Evolutionary conservation across 2,329 filamentous ascomycete species (phyloP), one percentile per base, ranked within the genome.

Genomic region (Epichloe sp.): DNA sequence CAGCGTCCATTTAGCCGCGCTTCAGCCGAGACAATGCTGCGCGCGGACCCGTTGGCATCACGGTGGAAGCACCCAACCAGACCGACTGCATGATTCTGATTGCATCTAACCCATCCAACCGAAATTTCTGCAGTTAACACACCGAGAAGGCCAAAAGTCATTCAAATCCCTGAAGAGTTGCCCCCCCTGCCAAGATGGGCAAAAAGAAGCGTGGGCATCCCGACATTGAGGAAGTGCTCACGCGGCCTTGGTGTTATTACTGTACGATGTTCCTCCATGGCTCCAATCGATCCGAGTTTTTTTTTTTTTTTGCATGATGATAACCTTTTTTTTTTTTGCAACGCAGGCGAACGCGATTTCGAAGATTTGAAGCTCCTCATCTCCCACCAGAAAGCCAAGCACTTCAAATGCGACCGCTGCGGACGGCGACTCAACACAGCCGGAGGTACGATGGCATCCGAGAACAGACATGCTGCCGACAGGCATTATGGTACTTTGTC

Each of bases 341-440:
- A 6, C 14, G 3, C 51, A 83, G 80, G 80, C 70, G 93, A 98
- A 71, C 86, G 91, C 72, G 91, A 97, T 71, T 98, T 97, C 66
- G 90, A 97, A 68, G 93, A 98, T 67, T 69, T 95, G 45, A 96
- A 95, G 74, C 89, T 97, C 59, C 82, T 98, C 57, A 94, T 95
- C 60, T 90, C 87, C 52, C 93, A 98, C 68, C 93, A 97, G 65
- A 97, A 96, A 67, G 90, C 91, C n/a, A 97, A 97, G 71, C 93
- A 98, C 69, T 97, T 95, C 77, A 96, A 95, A 70, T 98, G 93
- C 71, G 88, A 95, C 60, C 76, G 85, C 71, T 98, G 93, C 67
- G 83, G 83, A 49, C 82, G 93, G 57, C 79, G 90, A 58, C 71
- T 98, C 51, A 96, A 95, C 65, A 98, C 93, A 1, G 90, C 90